Percentiles rank a stretch among this genome's conserved stretches.
Conservation (phyloP, 2,329 filamentous ascomycete species). For the Chrysoporthe austroafricana region DNA sequence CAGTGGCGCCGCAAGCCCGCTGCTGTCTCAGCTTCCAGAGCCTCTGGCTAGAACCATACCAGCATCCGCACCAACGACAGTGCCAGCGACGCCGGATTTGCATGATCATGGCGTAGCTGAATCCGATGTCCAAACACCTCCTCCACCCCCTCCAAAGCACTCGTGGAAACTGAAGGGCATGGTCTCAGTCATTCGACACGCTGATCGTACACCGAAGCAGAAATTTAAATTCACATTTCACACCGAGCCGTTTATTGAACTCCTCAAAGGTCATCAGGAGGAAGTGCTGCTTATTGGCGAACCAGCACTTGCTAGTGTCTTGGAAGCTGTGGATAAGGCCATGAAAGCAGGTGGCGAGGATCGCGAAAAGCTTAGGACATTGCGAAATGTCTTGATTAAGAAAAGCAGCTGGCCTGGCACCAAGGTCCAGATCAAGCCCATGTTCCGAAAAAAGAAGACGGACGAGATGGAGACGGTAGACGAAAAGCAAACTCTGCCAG, state of each 20-base stretch:
- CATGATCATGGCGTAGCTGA: conserved; percentile 38
- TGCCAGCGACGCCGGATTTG: conserved; percentile 44
- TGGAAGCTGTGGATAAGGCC: conserved; percentile 83
- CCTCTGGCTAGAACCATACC: conserved; percentile 37
- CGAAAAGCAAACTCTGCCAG: conserved; percentile 37
- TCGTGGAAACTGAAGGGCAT: conserved; percentile 99
- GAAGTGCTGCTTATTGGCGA: conserved; percentile 94
- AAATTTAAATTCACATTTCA: conserved; percentile 99
- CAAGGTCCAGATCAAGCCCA: conserved; percentile 98
- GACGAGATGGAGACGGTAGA: conserved; percentile 54
- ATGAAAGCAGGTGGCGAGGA: conserved; percentile 83
- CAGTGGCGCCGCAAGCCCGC: conserved; percentile 33
- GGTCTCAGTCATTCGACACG: conserved; percentile 94
- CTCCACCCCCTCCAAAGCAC: conserved; percentile 78
- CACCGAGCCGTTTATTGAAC: conserved; percentile 90
- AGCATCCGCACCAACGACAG: conserved; percentile 44
- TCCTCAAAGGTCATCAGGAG: conserved; percentile 93
- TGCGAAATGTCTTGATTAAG: conserved; percentile 86
- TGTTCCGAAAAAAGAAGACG: conserved; percentile 89
- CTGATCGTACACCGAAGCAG: conserved; percentile 96
- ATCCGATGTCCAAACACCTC: conserved; percentile 53
- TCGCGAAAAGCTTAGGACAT: conserved; percentile 77
- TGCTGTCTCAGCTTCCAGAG: conserved; percentile 31
- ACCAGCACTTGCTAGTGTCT: conserved; percentile 84
- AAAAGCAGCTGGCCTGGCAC: conserved; percentile 95